Evolutionary conservation across 139 green algal species (phyloP), one percentile per base, ranked within the genome.

Genomic region (Chlamydomonas sp.): DNA sequence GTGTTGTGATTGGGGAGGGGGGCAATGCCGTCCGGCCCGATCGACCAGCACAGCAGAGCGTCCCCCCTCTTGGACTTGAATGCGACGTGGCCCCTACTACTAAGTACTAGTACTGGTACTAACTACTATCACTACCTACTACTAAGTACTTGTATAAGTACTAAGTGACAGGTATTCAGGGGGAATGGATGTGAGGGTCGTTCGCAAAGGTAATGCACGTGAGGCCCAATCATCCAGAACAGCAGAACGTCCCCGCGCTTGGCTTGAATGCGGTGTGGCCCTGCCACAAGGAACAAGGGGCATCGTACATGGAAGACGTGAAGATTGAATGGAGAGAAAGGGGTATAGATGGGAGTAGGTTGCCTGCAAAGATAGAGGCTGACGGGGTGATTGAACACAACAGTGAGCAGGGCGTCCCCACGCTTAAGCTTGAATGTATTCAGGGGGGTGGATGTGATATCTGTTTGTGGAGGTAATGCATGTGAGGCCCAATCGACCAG

Each of bases 1-100:
- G n/a, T n/a, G n/a, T n/a, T n/a, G n/a, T n/a, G n/a, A n/a, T n/a
- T n/a, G n/a, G n/a, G n/a, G n/a, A n/a, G n/a, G n/a, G n/a, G n/a
- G n/a, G 63, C 67, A 13, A 6, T 48, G 62, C 73, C 76, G 47
- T 75, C 73, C 16, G 72, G 72, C 20, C 60, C 43, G 50, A 82
- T 76, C 54, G 59, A 74, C 68, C 73, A 83, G 72, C 79, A 83
- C 35, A 83, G 64, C 34, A 83, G 64, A 13, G 77, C 77, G 39
- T 83, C 77, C 5, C 77, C 77, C 31, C 79, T 73, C 69, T 80
- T 77, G 31, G 81, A 78, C 50, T 71, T 79, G 13, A 83, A 77
- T 16, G 77, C 81, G 6, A 87, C 65, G 36, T 81, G 76, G 26
- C 75, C 76, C 54, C 34, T 10, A 8, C n/a, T n/a, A n/a, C n/a